phyloP scores from a whole-genome alignment of 2,329 filamentous ascomycete species.

The Dothideomycetes sp. region DNA sequence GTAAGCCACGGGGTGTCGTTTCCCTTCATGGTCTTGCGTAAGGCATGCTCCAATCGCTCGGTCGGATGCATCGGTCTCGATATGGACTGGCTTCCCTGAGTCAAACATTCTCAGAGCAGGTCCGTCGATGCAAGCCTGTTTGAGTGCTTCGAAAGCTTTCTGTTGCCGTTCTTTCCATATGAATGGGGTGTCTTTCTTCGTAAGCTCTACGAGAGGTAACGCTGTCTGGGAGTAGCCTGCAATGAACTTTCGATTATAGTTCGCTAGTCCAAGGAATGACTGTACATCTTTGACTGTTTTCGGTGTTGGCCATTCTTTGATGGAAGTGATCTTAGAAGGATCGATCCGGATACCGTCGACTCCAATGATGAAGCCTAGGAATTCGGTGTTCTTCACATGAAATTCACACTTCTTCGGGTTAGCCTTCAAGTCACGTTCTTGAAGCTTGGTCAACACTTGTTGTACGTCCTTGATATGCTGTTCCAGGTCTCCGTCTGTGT shows the following conservation, averaged over 20 bases:
- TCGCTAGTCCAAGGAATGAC: constrained; percentile 12
- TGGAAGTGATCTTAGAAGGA: constrained; percentile 14
- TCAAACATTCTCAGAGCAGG: constrained; percentile 9
- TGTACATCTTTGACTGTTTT: constrained; percentile 14
- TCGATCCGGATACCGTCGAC: constrained; percentile 17
- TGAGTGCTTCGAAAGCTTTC: constrained; percentile 1
- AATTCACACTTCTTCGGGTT: constrained; percentile 21
- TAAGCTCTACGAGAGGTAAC: constrained; percentile 8
- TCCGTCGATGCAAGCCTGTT: background rate
- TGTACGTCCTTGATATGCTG: constrained; percentile 16
- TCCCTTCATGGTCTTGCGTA: constrained; percentile 6
- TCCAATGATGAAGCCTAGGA: constrained; percentile 20
- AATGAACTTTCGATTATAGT: constrained; percentile 12
- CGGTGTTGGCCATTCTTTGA: constrained; percentile 16
- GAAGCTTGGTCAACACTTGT: constrained; percentile 16
- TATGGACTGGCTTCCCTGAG: constrained; percentile 2
- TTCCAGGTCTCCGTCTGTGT: constrained; percentile 12
- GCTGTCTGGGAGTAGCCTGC: constrained; percentile 8
- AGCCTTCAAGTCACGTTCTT: constrained; percentile 12
- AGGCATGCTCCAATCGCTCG: constrained; percentile 1
- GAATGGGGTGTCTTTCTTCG: constrained; percentile 7
- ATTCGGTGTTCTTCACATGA: constrained; percentile 17
- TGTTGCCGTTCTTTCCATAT: constrained; percentile 5
- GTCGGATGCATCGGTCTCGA: background rate
- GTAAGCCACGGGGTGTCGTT: constrained; percentile 10